A percentile compares a stretch with the other conserved stretches of the same genome.
These are phyloP conservation scores for Phanerochaete carnosa DNA, from an alignment of 768 basidiomycete species.

Conservation along the genomic window DNA sequence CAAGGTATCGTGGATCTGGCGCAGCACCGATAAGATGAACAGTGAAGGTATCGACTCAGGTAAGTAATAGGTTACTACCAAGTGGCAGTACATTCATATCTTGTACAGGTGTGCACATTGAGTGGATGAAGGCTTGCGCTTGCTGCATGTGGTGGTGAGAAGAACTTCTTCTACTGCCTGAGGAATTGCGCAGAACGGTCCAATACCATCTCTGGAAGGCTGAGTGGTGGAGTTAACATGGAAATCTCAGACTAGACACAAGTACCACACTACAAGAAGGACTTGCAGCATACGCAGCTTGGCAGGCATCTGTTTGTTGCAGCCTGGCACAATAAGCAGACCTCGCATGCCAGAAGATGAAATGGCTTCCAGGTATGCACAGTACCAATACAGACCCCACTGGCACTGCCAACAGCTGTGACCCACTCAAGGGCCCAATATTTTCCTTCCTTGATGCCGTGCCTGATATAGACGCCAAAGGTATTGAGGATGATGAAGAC, in stretches of 20 bases:
- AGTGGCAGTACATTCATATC: neutral
- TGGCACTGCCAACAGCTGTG: too few species aligned
- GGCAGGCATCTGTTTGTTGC: neutral
- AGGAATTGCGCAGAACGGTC: neutral
- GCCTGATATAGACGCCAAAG: neutral
- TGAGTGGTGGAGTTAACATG: neutral
- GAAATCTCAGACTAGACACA: neutral
- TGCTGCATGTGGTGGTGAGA: neutral
- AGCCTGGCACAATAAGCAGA: neutral
- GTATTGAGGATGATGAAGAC: neutral
- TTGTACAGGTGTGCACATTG: neutral
- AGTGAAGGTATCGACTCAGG: neutral
- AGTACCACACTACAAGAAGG: neutral
- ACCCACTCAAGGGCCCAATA: neutral
- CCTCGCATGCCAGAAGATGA: neutral
- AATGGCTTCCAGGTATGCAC: too few species aligned
- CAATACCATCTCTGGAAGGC: neutral
- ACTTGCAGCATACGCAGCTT: neutral
- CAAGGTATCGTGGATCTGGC: conserved; percentile 3
- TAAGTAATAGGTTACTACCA: neutral
- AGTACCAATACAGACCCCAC: too few species aligned
- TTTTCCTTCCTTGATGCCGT: too few species aligned
- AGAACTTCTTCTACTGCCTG: neutral
- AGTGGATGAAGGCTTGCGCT: conserved; percentile 1
- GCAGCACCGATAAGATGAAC: neutral